Conservation (phyloP, 768 basidiomycete genomes). For the Naganishia randhawae region DNA sequence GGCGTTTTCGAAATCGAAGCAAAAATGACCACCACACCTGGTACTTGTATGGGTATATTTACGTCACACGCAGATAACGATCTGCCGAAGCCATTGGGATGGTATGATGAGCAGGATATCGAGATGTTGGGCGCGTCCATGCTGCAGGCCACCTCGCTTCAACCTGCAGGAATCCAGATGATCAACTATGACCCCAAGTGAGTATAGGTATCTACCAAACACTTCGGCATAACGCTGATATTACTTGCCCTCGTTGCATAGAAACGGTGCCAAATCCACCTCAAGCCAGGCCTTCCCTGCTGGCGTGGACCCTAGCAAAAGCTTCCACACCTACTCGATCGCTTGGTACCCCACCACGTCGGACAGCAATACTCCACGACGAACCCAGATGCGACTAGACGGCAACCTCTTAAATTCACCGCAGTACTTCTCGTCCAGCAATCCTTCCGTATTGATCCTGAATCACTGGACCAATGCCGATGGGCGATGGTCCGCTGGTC, state of each 20-base stretch:
- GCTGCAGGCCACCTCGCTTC: not conserved
- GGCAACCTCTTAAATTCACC: constrained; percentile 17
- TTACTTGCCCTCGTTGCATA: constrained; percentile 2
- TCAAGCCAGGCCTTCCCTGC: constrained; percentile 28
- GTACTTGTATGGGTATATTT: constrained; percentile 33
- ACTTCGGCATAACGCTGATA: not conserved
- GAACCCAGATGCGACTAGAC: constrained; percentile 30
- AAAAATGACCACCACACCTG: constrained; percentile 25
- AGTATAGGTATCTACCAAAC: not conserved
- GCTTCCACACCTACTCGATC: constrained; percentile 32
- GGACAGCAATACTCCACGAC: not conserved
- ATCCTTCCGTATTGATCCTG: constrained; percentile 29
- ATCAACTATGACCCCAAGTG: constrained; percentile 31
- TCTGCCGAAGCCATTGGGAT: constrained; percentile 19
- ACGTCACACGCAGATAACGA: constrained; percentile 25
- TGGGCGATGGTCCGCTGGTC: constrained; percentile 26
- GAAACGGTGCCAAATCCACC: constrained; percentile 17
- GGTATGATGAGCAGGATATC: not conserved
- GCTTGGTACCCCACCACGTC: constrained; percentile 28
- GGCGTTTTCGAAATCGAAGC: constrained; percentile 28
- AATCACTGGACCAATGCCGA: constrained; percentile 34
- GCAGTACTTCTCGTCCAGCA: constrained; percentile 19
- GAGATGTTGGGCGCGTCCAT: constrained; percentile 20
- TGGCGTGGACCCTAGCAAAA: constrained; percentile 27
- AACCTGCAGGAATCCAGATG: constrained; percentile 30